A percentile compares a stretch with the other conserved stretches of the same genome.
Evolutionary conservation across 2,329 filamentous ascomycete species (phyloP).

Genomic region (Hymenoscyphus albidus): DNA sequence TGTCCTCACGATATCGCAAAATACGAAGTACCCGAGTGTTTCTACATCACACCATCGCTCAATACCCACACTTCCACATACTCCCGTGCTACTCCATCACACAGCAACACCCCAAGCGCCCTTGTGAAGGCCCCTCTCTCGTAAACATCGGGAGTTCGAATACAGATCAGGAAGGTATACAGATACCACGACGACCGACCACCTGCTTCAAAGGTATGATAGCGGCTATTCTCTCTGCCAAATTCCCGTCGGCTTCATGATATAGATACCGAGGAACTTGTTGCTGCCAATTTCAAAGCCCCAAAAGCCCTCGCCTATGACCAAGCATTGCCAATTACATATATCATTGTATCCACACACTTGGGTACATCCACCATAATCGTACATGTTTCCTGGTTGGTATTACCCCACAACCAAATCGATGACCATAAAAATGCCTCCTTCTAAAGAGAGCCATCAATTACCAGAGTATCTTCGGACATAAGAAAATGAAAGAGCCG

Average conservation of each 20-base stretch:
- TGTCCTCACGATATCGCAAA: neutral
- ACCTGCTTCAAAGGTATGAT: neutral
- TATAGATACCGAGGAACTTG: neutral
- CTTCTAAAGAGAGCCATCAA: too few species aligned
- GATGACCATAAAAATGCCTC: neutral
- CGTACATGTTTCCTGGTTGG: neutral
- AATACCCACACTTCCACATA: neutral
- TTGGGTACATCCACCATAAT: neutral
- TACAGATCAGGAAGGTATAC: constrained; percentile 1
- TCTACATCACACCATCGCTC: neutral
- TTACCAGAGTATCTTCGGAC: too few species aligned
- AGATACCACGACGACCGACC: neutral
- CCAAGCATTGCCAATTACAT: neutral
- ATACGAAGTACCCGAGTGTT: neutral
- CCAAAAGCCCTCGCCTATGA: neutral
- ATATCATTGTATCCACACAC: neutral
- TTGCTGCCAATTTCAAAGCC: neutral
- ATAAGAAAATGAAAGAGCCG: too few species aligned
- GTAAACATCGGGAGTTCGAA: neutral
- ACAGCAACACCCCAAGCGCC: neutral
- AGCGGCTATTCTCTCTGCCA: neutral
- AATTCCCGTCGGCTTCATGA: neutral
- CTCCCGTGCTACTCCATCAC: neutral
- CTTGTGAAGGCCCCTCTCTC: neutral
- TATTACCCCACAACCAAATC: neutral